A percentile compares a stretch with the other conserved stretches of the same genome.
phyloP scores from a whole-genome alignment of 306 rosid species.

The Prunus persica region Prunus_persica_NCBIv2 NC_034013.1:4224501-4225000 shows the following conservation, averaged over 20 bases:
- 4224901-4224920: slow-evolving; percentile 84
- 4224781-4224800: slow-evolving; percentile 72
- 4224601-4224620: slow-evolving; percentile 42
- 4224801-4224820: slow-evolving; percentile 96
- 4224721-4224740: slow-evolving; percentile 20
- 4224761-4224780: slow-evolving; percentile 16
- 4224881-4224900: slow-evolving; percentile 84
- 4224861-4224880: slow-evolving; percentile 71
- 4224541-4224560: slow-evolving; percentile 86
- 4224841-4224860: slow-evolving; percentile 94
- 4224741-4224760: slow-evolving; percentile 8
- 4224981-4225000: slow-evolving; percentile 4
- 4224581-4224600: slow-evolving; percentile 50
- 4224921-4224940: slow-evolving; percentile 54
- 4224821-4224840: slow-evolving; percentile 87
- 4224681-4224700: slow-evolving; percentile 98
- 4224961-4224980: slow-evolving; percentile 30
- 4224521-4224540: slow-evolving; percentile 94
- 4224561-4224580: slow-evolving; percentile 45
- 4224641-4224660: slow-evolving; percentile 92
- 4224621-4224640: slow-evolving; percentile 85
- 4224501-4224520: slow-evolving; percentile 63
- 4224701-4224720: slow-evolving; percentile 78
- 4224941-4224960: slow-evolving; percentile 38
- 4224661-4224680: slow-evolving; percentile 99